Evolutionary conservation across 2,329 filamentous ascomycete species (phyloP).

Genomic region (Neonectria punicea): DNA sequence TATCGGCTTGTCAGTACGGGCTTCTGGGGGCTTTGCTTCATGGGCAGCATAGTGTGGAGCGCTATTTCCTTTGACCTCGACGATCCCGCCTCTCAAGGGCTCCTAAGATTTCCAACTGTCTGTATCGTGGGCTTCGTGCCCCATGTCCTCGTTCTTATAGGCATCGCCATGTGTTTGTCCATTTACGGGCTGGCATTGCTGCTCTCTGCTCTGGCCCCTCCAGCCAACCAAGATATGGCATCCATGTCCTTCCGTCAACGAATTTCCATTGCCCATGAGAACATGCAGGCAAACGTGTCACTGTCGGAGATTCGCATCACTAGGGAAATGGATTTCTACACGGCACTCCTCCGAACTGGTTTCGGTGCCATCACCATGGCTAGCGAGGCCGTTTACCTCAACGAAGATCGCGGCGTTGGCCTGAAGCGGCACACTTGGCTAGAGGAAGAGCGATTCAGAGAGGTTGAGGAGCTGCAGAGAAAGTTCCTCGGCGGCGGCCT

Average conservation of each 20-base stretch:
- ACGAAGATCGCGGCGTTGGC: constrained; percentile 83
- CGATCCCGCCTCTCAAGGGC: constrained; percentile 69
- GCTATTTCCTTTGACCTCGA: constrained; percentile 71
- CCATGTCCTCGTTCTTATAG: constrained; percentile 85
- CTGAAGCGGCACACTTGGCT: constrained; percentile 87
- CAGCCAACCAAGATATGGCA: constrained; percentile 41
- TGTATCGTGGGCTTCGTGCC: constrained; percentile 96
- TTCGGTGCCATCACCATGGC: constrained; percentile 92
- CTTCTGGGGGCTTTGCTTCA: constrained; percentile 91
- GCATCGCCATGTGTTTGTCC: constrained; percentile 77
- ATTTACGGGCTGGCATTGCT: constrained; percentile 84
- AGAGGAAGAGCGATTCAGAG: constrained; percentile 84
- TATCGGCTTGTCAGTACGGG: constrained; percentile 88
- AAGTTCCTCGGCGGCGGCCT: constrained; percentile 61
- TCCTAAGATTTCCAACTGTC: constrained; percentile 90
- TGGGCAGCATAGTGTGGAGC: constrained; percentile 85
- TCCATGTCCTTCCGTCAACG: constrained; percentile 65
- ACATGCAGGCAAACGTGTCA: constrained; percentile 92
- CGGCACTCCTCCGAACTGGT: constrained; percentile 84
- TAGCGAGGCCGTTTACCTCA: constrained; percentile 94
- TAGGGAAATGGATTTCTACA: constrained; percentile 95
- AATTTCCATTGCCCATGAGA: constrained; percentile 78
- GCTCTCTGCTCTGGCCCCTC: constrained; percentile 69
- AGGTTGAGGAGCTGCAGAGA: constrained; percentile 72
- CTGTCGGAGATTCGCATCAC: constrained; percentile 83